Evolutionary conservation across 2,329 filamentous ascomycete genomes (phyloP), one percentile per base, ranked within the genome.

Genomic region (Torrubiella hemipterigena): DNA sequence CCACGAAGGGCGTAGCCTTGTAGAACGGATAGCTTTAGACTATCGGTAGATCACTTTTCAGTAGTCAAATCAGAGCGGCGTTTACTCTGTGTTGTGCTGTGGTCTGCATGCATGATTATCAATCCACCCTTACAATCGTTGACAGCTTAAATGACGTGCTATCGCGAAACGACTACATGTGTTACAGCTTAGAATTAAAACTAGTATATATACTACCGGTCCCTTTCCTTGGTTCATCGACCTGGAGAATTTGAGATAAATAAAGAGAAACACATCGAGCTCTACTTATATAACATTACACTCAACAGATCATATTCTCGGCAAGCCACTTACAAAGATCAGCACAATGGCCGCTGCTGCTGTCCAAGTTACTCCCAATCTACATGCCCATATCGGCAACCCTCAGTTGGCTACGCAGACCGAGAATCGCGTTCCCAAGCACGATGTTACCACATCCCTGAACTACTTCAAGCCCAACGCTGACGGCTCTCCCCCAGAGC

Each of bases 381-480:
- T 24, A 12, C 12, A n/a, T 22, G n/a, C 6, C 22, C n/a, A n/a
- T n/a, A n/a, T 34, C 22, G 17, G 28, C 12, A 21, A 24, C 27
- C 21, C 27, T 17, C 28, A 37, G 14, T 26, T 35, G 13, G 32
- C 36, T 20, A 16, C 34, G 10, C 33, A 41, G 17, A 16, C 34
- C 12, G 27, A 25, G 10, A 36, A 36, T 16, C 28, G 18, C 30
- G 27, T 35, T 7, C 29, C 33, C 12, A 43, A 39, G 19, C 36
- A 37, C 27, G 43, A 58, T 17, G 55, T 63, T 4, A 40, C 45
- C 4, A 50, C 58, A 2, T 38, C 40, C 4, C 37, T 63, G 23
- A 54, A 59, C 41, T 63, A 53, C 42, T 52, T 49, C 40, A 52
- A 59, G 35, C 51, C 54, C 15, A 54, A 55, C 4, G 56, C 57